Evolutionary conservation across 2,329 filamentous ascomycete genomes (phyloP), one percentile per base, ranked within the genome.

Genomic region (Dactylellina leptospora): DNA sequence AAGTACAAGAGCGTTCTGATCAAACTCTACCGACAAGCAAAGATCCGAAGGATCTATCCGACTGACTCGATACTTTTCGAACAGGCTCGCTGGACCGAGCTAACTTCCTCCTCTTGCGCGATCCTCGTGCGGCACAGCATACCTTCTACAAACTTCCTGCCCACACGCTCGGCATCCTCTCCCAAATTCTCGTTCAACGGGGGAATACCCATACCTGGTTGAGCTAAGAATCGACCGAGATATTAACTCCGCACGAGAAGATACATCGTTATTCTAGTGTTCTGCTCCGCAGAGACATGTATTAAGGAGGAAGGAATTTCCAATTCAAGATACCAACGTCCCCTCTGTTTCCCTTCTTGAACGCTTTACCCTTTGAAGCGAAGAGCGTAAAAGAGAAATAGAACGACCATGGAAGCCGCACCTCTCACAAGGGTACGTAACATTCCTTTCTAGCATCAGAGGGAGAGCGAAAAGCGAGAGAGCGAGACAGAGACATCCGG

Each of bases 61-160:
- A 38, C 51, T 55, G 27, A 63, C 59, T 55, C n/a, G 38, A 69
- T 33, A 25, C 42, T 28, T 42, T 36, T 36, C 47, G 55, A 58
- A 48, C 59, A 72, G 68, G 40, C 68, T 72, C 68, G 68, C 68
- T 64, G 68, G 68, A 33, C 58, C 68, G 68, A 72, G 68, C 68
- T 72, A 38, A 47, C 53, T 36, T 53, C 33, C 36, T 30, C 59
- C 61, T 51, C 45, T 58, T 63, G 55, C 50, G 48, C 18, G 53
- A 27, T 44, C 48, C 63, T 54, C 45, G 25, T 18, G 51, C 64
- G 48, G 54, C 40, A 59, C 47, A 54, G 63, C 55, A 60, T 61
- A 70, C 55, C 51, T 42, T 62, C 56, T 42, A 50, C 50, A 45
- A 42, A 45, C 47, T 30, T n/a, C 50, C 30, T 40, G 36, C 20